Conservation (phyloP, 179 eudicot species). For the Pouteria campechiana region DNA sequence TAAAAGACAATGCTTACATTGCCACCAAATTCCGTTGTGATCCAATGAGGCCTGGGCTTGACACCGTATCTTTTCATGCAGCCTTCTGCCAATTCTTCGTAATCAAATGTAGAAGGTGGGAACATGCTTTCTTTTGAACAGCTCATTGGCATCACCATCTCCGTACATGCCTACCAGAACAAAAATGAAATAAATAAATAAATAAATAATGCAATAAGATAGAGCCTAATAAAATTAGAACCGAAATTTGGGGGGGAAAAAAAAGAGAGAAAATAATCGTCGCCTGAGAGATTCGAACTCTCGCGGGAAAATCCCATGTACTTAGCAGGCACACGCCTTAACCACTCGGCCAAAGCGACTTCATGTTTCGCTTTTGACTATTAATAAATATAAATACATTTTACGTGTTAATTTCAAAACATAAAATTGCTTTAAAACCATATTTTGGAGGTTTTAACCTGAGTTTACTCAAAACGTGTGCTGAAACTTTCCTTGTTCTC, state of each 20-base stretch:
- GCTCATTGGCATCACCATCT: constrained; percentile 42
- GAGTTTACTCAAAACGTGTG: no score
- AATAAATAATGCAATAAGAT: neutral
- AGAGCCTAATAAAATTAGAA: no score
- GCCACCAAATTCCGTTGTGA: constrained; percentile 44
- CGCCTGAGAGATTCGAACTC: constrained; percentile 18
- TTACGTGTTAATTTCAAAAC: no score
- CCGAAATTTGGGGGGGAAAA: no score
- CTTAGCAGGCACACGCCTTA: constrained; percentile 18
- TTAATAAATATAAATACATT: no score
- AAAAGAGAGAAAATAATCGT: neutral
- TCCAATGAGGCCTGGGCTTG: constrained; percentile 32
- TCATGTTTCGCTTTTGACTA: no score
- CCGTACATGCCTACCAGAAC: constrained; percentile 32
- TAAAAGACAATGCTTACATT: constrained; percentile 9
- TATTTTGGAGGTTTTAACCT: no score
- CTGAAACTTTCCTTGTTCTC: no score
- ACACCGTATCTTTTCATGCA: constrained; percentile 23
- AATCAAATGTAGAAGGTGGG: constrained; percentile 25
- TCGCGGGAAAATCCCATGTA: constrained; percentile 16
- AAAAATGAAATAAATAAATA: no score
- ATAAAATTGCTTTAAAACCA: no score
- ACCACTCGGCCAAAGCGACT: constrained; percentile 19
- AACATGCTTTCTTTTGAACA: constrained; percentile 34
- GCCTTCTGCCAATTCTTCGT: constrained; percentile 16